These are phyloP conservation scores for Didymella lethalis DNA, from an alignment of 2,329 filamentous ascomycete species.

Conservation along the genomic window DNA sequence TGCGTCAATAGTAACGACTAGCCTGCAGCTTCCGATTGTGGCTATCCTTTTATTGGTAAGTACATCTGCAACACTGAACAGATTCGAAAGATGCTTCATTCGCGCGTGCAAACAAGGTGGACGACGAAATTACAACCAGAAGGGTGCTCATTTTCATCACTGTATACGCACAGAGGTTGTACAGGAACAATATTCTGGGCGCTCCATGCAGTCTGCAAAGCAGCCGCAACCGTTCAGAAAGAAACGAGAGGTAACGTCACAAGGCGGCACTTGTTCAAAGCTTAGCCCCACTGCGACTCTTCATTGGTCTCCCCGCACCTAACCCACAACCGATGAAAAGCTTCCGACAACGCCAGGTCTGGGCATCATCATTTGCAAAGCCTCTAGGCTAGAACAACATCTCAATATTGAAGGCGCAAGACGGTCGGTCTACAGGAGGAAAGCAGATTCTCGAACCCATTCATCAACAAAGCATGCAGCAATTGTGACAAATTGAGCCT, in stretches of 20 bases:
- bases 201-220: constrained; percentile 4
- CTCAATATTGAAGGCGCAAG: not conserved
- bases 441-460: not conserved
- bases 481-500: not conserved
- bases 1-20: not conserved
- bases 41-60: not conserved
- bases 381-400: not conserved
- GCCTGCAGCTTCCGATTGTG: not conserved
- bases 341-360: constrained; percentile 13
- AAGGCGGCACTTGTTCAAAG: constrained; percentile 22
- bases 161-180: not conserved
- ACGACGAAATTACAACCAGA: not conserved
- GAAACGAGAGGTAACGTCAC: constrained; percentile 15
- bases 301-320: constrained; percentile 21
- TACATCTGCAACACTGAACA: not conserved
- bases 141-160: constrained; percentile 5
- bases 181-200: constrained; percentile 4
- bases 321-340: constrained; percentile 5
- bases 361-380: constrained; percentile 11
- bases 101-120: not conserved
- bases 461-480: not conserved
- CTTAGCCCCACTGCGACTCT: constrained; percentile 23
- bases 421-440: not conserved
- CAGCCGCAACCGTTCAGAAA: constrained; percentile 14
- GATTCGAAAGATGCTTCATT: not conserved